A percentile compares a stretch with the other conserved stretches of the same genome.
Conservation (phyloP, 148 eudicot species). For the Rhododendron simsii region DNA sequence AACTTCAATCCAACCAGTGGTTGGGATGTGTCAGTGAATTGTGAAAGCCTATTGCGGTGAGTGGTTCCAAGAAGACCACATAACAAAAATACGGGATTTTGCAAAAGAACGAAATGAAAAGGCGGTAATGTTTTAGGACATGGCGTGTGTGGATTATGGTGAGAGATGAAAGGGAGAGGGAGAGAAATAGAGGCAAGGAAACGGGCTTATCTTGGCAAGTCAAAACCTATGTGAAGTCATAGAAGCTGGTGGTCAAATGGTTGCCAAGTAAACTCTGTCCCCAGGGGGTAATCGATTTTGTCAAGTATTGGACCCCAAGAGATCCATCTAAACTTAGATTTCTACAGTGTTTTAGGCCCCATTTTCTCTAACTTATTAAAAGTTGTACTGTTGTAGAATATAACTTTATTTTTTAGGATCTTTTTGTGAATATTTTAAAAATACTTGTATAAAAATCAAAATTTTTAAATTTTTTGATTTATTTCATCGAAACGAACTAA, state of each 20-base stretch:
- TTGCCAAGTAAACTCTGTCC: background rate
- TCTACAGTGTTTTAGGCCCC: no score
- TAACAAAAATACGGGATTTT: background rate
- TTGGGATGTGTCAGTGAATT: background rate
- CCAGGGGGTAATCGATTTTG: no score
- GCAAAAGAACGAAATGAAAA: no score
- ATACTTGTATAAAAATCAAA: no score
- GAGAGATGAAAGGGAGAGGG: background rate
- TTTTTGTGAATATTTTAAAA: no score
- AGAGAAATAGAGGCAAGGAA: background rate
- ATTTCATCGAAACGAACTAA: no score
- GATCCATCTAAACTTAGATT: no score
- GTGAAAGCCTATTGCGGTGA: background rate
- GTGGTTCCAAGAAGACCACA: slow-evolving; percentile 25
- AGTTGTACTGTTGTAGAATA: no score
- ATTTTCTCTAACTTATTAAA: no score
- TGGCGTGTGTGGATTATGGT: background rate
- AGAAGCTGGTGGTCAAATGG: background rate
- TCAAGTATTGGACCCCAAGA: no score
- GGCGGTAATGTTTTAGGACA: background rate
- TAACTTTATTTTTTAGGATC: no score
- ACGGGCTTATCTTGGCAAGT: slow-evolving; percentile 3
- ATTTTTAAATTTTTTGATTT: no score
- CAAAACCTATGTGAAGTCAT: background rate
- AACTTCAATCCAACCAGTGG: background rate